A percentile compares a stretch with the other conserved stretches of the same genome.
Evolutionary conservation across 2,329 filamentous ascomycete genomes (phyloP).

Genomic region (Botrytis sinoallii): DNA sequence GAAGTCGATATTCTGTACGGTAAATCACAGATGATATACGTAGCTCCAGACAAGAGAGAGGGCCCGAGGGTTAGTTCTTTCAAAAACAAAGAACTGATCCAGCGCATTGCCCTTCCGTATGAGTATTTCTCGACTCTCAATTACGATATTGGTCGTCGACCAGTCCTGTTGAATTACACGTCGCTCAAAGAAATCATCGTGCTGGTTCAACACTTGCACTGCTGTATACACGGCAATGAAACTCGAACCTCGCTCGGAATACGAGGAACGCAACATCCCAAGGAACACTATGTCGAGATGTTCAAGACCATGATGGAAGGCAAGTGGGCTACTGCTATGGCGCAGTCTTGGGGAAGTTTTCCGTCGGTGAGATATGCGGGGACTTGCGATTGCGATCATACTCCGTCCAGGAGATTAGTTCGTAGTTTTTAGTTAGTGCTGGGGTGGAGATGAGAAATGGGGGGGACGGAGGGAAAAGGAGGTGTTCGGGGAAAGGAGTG

Average conservation of each 20-base stretch:
- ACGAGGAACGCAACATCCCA: background rate
- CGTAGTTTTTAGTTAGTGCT: background rate
- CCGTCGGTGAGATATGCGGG: background rate
- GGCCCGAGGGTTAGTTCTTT: background rate
- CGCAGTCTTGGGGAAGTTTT: background rate
- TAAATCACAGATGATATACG: rapidly evolving
- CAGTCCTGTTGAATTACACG: background rate
- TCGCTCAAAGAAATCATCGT: background rate
- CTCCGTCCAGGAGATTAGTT: too few relatives aligned
- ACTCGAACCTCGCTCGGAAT: rapidly evolving
- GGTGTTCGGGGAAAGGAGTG: background rate
- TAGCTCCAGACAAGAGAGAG: rapidly evolving
- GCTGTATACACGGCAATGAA: background rate
- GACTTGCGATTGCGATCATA: background rate
- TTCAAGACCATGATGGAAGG: background rate
- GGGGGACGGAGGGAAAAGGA: background rate
- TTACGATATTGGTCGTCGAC: background rate
- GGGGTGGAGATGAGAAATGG: background rate
- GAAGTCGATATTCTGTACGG: background rate
- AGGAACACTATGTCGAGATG: background rate
- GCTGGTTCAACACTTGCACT: background rate
- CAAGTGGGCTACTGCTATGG: background rate
- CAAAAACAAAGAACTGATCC: background rate
- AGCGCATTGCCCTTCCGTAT: background rate
- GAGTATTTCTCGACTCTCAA: background rate